Conservation (phyloP, 1,284 basidiomycete species). For the Sphaerobolus stellatus region DNA sequence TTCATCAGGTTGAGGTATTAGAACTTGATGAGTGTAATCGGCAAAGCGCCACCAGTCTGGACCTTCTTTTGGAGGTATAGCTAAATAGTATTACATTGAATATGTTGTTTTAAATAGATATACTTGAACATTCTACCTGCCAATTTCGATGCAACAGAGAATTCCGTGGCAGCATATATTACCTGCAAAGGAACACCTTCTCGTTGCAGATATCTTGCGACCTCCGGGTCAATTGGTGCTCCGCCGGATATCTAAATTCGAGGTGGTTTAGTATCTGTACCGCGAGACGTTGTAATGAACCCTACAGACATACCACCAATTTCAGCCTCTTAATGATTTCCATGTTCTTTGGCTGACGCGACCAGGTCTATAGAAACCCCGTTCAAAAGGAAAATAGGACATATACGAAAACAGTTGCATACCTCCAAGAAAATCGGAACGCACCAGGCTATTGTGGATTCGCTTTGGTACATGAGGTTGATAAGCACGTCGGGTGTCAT, state of each 20-base stretch:
- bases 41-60: slow-evolving; percentile 7
- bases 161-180: slow-evolving; percentile 1
- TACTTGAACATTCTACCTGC: no score
- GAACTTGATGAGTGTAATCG: background rate
- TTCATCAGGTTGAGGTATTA: background rate
- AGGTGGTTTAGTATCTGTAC: background rate
- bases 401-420: background rate
- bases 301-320: slow-evolving; percentile 23
- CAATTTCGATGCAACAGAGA: background rate
- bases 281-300: no score
- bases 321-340: slow-evolving; percentile 17
- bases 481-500: slow-evolving; percentile 26
- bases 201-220: background rate
- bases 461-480: slow-evolving; percentile 17
- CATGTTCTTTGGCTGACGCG: slow-evolving; percentile 24
- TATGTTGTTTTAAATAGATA: no score
- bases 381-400: background rate
- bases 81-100: no score
- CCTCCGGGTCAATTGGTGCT: background rate
- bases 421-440: slow-evolving; percentile 33
- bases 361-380: background rate
- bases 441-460: slow-evolving; percentile 23
- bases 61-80: background rate
- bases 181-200: background rate
- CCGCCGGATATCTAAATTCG: background rate